Percentiles rank a stretch among this genome's conserved stretches.
Conservation (phyloP, 495 filamentous ascomycete species). For the Trichocladium uniseriatum region DNA sequence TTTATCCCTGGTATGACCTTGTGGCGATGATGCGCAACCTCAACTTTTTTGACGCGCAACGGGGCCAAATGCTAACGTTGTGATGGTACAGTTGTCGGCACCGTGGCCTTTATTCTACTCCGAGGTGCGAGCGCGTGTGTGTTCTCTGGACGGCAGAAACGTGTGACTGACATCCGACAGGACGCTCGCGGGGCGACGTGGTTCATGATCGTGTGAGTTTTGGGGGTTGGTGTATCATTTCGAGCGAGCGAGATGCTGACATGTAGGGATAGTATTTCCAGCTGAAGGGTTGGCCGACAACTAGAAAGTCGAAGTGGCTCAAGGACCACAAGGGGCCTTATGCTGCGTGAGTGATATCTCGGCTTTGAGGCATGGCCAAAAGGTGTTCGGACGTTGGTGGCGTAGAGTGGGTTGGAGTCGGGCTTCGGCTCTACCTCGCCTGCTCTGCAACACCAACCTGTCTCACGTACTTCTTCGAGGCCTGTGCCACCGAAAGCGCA, state of each 20-base stretch:
- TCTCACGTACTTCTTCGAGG: constrained; percentile 4
- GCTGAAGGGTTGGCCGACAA: constrained; percentile 66
- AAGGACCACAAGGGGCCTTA: constrained; percentile 55
- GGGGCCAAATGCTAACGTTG: constrained; percentile 2
- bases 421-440: neutral
- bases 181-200: constrained; percentile 28
- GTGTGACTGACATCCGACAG: constrained; percentile 20
- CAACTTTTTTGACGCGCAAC: neutral
- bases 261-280: constrained; percentile 62
- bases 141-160: neutral
- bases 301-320: constrained; percentile 55
- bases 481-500: neutral
- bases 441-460: neutral
- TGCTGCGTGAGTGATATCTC: constrained; percentile 52
- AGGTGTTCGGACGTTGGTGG: no score
- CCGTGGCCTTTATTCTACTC: constrained; percentile 63
- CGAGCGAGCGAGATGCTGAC: constrained; percentile 7
- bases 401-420: neutral
- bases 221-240: neutral
- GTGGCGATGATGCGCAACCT: neutral
- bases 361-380: neutral
- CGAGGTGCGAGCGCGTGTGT: constrained; percentile 46
- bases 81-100: constrained; percentile 57
- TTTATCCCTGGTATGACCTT: constrained; percentile 63
- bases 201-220: constrained; percentile 26